phyloP scores from a whole-genome alignment of 208 protist species.

The Tetramitus jugosus region DNA sequence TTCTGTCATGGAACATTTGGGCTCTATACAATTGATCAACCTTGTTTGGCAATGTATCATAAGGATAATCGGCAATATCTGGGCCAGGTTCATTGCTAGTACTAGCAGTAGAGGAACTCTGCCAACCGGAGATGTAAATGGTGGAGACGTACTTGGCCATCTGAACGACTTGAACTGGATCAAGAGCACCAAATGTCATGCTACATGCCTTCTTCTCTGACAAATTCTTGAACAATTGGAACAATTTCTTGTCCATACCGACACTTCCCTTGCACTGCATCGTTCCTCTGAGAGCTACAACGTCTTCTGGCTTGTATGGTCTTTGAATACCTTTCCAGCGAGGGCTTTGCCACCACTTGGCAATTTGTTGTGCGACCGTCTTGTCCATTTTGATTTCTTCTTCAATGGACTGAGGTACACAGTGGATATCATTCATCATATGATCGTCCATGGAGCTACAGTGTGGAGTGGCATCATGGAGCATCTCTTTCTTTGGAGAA shows the following conservation, averaged over 20 bases:
- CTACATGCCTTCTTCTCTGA: constrained; percentile 26
- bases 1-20: constrained; percentile 58
- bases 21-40: constrained; percentile 62
- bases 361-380: not conserved
- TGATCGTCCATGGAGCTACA: too few relatives aligned
- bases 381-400: not conserved
- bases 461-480: too few relatives aligned
- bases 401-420: not conserved
- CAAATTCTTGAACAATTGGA: constrained; percentile 32
- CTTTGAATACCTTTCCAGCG: not conserved
- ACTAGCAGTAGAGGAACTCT: constrained; percentile 58
- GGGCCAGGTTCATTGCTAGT: constrained; percentile 59
- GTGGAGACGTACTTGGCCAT: constrained; percentile 59
- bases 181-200: constrained; percentile 53
- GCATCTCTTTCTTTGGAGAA: too few relatives aligned
- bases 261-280: not conserved
- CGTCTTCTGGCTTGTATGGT: not conserved
- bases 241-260: constrained; percentile 25
- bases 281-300: not conserved
- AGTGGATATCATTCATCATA: too few relatives aligned
- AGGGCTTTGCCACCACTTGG: not conserved
- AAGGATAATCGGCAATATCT: constrained; percentile 61
- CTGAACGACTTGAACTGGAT: constrained; percentile 59
- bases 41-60: constrained; percentile 64
- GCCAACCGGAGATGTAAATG: constrained; percentile 64